phyloP scores from a whole-genome alignment of 305 asterid genomes.

The Fraxinus floribunda region DNA sequence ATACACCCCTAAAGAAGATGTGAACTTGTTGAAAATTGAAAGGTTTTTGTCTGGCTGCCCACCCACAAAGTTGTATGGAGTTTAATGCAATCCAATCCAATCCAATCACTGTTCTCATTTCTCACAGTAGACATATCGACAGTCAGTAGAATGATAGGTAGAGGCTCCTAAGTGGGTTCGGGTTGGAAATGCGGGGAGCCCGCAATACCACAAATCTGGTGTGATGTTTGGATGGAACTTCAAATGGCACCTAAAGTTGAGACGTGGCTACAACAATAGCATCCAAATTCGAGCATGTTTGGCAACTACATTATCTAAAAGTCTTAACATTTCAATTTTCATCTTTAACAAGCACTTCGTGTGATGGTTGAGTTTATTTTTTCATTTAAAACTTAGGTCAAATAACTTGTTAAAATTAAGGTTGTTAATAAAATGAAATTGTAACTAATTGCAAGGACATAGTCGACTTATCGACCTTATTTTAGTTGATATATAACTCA shows the following conservation, averaged over 20 bases:
- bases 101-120: background rate
- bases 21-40: background rate
- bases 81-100: background rate
- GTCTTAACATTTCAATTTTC: background rate
- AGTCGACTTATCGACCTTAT: background rate
- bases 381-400: too few relatives aligned
- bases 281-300: background rate
- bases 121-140: background rate
- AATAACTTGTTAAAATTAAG: background rate
- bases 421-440: too few relatives aligned
- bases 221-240: background rate
- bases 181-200: slow-evolving; percentile 16
- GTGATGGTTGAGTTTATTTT: background rate
- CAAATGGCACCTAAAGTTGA: background rate
- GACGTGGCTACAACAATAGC: background rate
- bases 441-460: background rate
- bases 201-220: background rate
- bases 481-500: background rate
- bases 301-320: background rate
- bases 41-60: background rate
- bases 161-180: background rate
- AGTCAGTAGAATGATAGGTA: background rate
- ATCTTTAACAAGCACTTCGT: background rate
- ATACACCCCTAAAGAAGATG: too few relatives aligned
- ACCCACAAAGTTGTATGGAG: background rate